phyloP scores from a whole-genome alignment of 75 land plant species.

The Pseudotsuga menziesii region DNA sequence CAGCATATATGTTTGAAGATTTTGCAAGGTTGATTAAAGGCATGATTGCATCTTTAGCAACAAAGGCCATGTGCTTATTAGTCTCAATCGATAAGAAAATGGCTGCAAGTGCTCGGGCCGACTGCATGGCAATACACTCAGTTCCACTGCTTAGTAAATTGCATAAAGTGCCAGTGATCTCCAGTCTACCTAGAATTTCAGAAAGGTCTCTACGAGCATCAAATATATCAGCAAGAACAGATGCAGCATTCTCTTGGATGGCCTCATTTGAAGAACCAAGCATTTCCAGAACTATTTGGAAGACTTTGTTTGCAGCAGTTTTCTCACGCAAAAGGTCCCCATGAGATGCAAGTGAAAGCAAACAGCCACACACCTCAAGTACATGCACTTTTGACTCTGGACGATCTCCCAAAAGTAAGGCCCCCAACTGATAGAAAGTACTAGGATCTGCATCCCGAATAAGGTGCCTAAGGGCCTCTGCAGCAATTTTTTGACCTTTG shows the following conservation, averaged over 20 bases:
- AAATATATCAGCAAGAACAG: slow-evolving; percentile 43
- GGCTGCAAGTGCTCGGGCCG: slow-evolving; percentile 47
- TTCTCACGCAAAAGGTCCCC: slow-evolving; percentile 32
- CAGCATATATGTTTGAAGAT: slow-evolving; percentile 33
- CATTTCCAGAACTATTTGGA: slow-evolving; percentile 23
- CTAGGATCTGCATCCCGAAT: slow-evolving; percentile 39
- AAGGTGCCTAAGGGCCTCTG: slow-evolving; percentile 38
- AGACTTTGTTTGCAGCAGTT: slow-evolving; percentile 38
- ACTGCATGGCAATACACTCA: slow-evolving; percentile 38
- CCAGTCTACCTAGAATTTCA: slow-evolving; percentile 25
- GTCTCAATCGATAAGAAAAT: slow-evolving; percentile 30
- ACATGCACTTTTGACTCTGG: slow-evolving; percentile 40
- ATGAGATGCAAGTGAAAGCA: slow-evolving; percentile 38
- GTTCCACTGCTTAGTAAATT: slow-evolving; percentile 21
- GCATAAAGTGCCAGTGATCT: slow-evolving; percentile 26
- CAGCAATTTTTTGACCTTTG: slow-evolving; percentile 44
- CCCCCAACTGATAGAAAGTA: slow-evolving; percentile 38
- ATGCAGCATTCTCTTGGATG: slow-evolving; percentile 34
- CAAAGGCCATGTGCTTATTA: slow-evolving; percentile 14
- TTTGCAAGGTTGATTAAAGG: slow-evolving; percentile 33
- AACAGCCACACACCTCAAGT: slow-evolving; percentile 38
- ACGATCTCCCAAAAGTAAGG: slow-evolving; percentile 30
- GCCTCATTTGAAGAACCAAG: slow-evolving; percentile 22
- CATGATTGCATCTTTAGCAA: slow-evolving; percentile 27
- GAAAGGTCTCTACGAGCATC: slow-evolving; percentile 33